Percentiles rank a stretch among this genome's conserved stretches.
phyloP scores from a whole-genome alignment of 2,329 filamentous ascomycete genomes.

The Cladosporium sp. region DNA sequence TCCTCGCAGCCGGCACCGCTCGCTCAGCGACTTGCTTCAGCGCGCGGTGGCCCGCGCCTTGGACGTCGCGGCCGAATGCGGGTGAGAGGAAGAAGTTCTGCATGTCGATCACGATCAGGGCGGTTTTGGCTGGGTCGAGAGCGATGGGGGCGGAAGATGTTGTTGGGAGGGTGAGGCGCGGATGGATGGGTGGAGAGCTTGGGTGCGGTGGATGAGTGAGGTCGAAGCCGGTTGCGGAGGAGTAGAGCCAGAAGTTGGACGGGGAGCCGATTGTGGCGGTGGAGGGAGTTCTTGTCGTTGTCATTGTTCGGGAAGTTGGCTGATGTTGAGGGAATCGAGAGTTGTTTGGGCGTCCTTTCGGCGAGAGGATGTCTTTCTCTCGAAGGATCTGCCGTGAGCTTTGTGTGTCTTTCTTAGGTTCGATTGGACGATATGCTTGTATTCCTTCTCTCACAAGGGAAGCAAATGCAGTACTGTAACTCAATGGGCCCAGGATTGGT shows the following conservation, averaged over 20 bases:
- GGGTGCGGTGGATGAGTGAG: constrained; percentile 37
- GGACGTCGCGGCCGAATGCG: constrained; percentile 24
- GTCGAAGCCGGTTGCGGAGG: constrained; percentile 38
- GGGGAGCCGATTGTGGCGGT: constrained; percentile 38
- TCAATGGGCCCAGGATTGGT: too few species aligned
- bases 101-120: constrained; percentile 32
- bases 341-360: neutral
- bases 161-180: constrained; percentile 4
- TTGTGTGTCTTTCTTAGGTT: neutral
- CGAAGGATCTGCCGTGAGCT: neutral
- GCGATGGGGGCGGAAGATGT: constrained; percentile 27
- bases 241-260: constrained; percentile 42
- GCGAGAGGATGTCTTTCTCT: neutral
- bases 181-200: constrained; percentile 18
- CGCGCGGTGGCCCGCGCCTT: constrained; percentile 38
- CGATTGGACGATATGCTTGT: neutral
- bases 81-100: constrained; percentile 30
- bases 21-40: constrained; percentile 37
- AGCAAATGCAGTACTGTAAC: too few species aligned
- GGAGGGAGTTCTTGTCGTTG: constrained; percentile 18
- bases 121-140: constrained; percentile 29
- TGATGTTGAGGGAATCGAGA: neutral
- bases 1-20: constrained; percentile 44
- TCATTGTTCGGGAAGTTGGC: neutral
- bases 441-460: too few species aligned